Evolutionary conservation across 2,329 filamentous ascomycete species (phyloP).

Genomic region (Moelleriella libera): DNA sequence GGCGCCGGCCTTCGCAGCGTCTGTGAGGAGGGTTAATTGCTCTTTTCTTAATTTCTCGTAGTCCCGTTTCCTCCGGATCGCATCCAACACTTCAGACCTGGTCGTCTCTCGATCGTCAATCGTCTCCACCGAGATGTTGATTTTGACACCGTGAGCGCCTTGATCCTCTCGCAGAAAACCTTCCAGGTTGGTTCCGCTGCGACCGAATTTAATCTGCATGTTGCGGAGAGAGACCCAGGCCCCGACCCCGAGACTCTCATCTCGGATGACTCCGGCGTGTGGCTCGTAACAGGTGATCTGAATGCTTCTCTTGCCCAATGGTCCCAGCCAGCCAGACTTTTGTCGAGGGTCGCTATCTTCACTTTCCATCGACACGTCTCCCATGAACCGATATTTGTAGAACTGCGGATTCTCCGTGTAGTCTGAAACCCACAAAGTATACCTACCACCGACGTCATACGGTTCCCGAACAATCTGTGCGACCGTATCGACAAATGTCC

Average conservation of each 20-base stretch:
- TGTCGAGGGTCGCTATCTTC: slow-evolving; percentile 29
- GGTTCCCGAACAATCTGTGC: slow-evolving; percentile 52
- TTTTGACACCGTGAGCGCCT: slow-evolving; percentile 21
- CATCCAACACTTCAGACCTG: slow-evolving; percentile 36
- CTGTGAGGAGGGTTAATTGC: slow-evolving; percentile 20
- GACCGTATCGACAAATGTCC: slow-evolving; percentile 52
- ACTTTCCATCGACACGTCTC: slow-evolving; percentile 14
- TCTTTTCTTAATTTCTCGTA: slow-evolving; percentile 41
- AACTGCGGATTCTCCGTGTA: slow-evolving; percentile 61
- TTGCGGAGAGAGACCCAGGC: slow-evolving; percentile 57
- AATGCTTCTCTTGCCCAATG: slow-evolving; percentile 57
- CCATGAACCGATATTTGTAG: slow-evolving; percentile 29
- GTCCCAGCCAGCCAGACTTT: slow-evolving; percentile 49
- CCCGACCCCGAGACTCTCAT: slow-evolving; percentile 36
- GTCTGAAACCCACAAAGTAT: slow-evolving; percentile 64
- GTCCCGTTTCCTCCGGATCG: slow-evolving; percentile 47
- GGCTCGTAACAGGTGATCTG: slow-evolving; percentile 57
- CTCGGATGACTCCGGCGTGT: slow-evolving; percentile 45
- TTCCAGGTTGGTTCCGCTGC: slow-evolving; percentile 45
- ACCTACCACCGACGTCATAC: slow-evolving; percentile 25
- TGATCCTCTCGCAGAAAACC: slow-evolving; percentile 55
- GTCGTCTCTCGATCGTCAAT: slow-evolving; percentile 24
- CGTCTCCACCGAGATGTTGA: slow-evolving; percentile 44
- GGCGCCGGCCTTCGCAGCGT: slow-evolving; percentile 20
- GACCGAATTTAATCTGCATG: slow-evolving; percentile 50